phyloP scores from a whole-genome alignment of 495 filamentous ascomycete genomes.

The Aspergillus steynii region DNA sequence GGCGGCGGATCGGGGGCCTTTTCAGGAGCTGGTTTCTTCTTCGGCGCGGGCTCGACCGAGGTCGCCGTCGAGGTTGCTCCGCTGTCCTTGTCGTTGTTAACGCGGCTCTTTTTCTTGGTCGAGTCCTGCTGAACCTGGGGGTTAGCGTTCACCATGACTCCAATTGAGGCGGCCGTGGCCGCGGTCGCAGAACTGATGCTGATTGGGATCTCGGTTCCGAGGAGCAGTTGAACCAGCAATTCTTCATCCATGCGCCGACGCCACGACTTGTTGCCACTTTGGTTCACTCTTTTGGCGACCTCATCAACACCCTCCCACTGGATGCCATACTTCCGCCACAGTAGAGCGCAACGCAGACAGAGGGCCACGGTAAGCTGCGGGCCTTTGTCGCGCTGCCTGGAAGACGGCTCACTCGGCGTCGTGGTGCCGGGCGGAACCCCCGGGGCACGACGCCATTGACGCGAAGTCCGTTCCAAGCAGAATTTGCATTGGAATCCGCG shows the following conservation, averaged over 20 bases:
- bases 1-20: constrained; percentile 58
- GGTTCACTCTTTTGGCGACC: constrained; percentile 82
- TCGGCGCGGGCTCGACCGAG: constrained; percentile 52
- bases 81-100: constrained; percentile 47
- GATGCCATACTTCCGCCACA: constrained; percentile 94
- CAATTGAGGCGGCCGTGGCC: constrained; percentile 45
- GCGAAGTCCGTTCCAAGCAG: constrained; percentile 73
- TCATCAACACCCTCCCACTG: constrained; percentile 97
- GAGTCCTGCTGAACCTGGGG: constrained; percentile 47
- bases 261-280: constrained; percentile 80
- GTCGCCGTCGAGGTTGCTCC: constrained; percentile 46
- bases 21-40: constrained; percentile 58
- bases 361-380: constrained; percentile 77
- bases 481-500: constrained; percentile 94
- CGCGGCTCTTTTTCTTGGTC: constrained; percentile 62
- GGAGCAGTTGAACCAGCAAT: constrained; percentile 74
- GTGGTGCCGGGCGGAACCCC: constrained; percentile 69
- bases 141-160: constrained; percentile 43
- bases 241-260: constrained; percentile 90
- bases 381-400: constrained; percentile 69
- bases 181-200: constrained; percentile 47
- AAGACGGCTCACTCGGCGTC: constrained; percentile 64
- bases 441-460: constrained; percentile 91
- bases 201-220: constrained; percentile 52
- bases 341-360: constrained; percentile 82